phyloP scores from a whole-genome alignment of 352 stramenopile species.

The Phytophthora cactorum region DNA sequence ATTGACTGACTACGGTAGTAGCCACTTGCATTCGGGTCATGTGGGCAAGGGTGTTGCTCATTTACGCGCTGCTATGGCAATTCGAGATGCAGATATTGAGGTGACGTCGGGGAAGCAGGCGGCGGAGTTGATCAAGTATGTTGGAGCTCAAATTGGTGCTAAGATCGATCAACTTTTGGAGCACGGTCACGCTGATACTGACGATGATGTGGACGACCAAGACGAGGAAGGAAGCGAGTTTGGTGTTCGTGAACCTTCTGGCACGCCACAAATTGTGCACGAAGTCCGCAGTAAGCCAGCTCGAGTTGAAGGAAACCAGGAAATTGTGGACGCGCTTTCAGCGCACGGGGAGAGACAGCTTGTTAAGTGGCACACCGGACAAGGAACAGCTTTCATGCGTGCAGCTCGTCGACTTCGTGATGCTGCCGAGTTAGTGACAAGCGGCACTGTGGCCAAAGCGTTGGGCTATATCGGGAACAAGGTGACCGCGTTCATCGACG shows the following conservation, averaged over 20 bases:
- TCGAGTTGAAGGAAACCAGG: not conserved
- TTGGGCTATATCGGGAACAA: conserved; percentile 8
- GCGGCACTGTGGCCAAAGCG: not conserved
- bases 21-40: conserved; percentile 4
- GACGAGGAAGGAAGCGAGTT: conserved; percentile 2
- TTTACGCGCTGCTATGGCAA: conserved; percentile 6
- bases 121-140: not conserved
- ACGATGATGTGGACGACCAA: not conserved
- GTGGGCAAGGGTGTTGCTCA: not conserved
- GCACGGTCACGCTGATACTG: not conserved
- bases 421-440: conserved; percentile 1
- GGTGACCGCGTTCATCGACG: not conserved
- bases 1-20: conserved; percentile 1
- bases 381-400: conserved; percentile 5
- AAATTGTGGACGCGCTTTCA: conserved; percentile 2
- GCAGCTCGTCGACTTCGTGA: not conserved
- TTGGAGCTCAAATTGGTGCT: not conserved
- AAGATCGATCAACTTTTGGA: conserved; percentile 2
- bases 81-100: conserved; percentile 5
- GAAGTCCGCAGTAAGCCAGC: conserved; percentile 1
- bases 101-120: conserved; percentile 4
- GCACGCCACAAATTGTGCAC: not conserved
- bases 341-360: not conserved
- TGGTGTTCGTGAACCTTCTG: not conserved
- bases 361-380: not conserved